Evolutionary conservation across 2,329 filamentous ascomycete species (phyloP).

Genomic region (Penicillium italicum): DNA sequence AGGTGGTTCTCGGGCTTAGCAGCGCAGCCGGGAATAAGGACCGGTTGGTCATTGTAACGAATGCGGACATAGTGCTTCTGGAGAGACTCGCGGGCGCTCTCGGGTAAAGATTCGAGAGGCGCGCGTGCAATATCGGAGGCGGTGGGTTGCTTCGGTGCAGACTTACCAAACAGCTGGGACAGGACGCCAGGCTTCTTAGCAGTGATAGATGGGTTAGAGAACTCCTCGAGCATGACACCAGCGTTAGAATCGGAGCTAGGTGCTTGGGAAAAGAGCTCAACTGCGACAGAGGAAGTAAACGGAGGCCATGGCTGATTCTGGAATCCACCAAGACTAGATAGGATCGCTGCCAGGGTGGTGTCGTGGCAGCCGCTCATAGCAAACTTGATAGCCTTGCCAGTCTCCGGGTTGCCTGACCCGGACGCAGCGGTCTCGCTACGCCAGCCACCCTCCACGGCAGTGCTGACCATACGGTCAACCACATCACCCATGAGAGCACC

Average conservation of each 20-base stretch:
- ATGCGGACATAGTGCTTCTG: constrained; percentile 79
- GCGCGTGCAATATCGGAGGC: constrained; percentile 35
- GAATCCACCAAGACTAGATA: constrained; percentile 77
- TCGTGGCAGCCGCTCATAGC: constrained; percentile 86
- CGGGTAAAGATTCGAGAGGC: constrained; percentile 30
- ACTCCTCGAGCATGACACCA: constrained; percentile 25
- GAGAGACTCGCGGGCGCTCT: constrained; percentile 27
- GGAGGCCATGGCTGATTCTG: constrained; percentile 76
- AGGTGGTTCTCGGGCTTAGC: constrained; percentile 73
- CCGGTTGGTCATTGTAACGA: constrained; percentile 81
- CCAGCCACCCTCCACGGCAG: constrained; percentile 57
- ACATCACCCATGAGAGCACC: constrained; percentile 81
- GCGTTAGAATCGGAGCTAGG: constrained; percentile 18
- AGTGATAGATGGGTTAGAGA: constrained; percentile 23
- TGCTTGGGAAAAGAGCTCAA: constrained; percentile 75
- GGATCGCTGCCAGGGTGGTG: constrained; percentile 77
- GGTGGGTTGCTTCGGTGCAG: constrained; percentile 11
- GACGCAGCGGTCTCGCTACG: constrained; percentile 51
- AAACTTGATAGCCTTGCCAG: constrained; percentile 58
- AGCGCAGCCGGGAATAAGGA: constrained; percentile 76
- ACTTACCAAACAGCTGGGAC: constrained; percentile 29
- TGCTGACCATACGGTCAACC: constrained; percentile 66
- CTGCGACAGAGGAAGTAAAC: constrained; percentile 85
- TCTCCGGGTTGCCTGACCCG: constrained; percentile 42
- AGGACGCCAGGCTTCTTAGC: constrained; percentile 31